A percentile compares a stretch with the other conserved stretches of the same genome.
Conservation (phyloP, 345 rosid species). For the Citrus glauca region DNA sequence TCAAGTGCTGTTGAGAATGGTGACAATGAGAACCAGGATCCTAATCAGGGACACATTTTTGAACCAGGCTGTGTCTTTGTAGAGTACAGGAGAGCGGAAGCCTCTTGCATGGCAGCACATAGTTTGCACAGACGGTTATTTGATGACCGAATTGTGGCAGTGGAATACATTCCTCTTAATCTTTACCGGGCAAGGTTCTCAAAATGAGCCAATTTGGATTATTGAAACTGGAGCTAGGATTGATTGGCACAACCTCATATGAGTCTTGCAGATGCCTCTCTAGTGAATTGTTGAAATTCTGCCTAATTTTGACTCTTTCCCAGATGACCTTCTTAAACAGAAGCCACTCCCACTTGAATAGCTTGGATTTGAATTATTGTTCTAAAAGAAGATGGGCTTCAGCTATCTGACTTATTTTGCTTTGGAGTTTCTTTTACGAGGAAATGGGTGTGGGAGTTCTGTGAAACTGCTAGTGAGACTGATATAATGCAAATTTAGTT, state of each 20-base stretch:
- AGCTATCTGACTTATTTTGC: neutral
- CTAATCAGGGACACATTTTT: conserved; percentile 29
- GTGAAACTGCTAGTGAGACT: neutral
- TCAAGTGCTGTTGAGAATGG: conserved; percentile 26
- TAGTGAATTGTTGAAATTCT: neutral
- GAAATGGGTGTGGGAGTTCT: neutral
- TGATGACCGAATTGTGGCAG: conserved; percentile 49
- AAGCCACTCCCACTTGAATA: neutral
- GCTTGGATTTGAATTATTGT: neutral
- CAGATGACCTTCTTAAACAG: too few species aligned
- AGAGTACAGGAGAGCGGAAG: conserved; percentile 73
- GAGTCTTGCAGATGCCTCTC: too few species aligned
- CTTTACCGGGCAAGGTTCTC: conserved; percentile 50
- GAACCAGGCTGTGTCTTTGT: conserved; percentile 70
- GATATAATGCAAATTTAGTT: conserved; percentile 9
- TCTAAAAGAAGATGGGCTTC: neutral
- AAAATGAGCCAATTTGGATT: conserved; percentile 16
- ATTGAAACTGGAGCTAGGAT: neutral
- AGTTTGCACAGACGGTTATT: conserved; percentile 68
- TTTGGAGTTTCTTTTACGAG: neutral
- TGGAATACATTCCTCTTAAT: conserved; percentile 56
- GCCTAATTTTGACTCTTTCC: conserved; percentile 4
- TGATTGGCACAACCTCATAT: neutral
- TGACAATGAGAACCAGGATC: conserved; percentile 24
- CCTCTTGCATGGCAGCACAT: conserved; percentile 66